Evolutionary conservation across 2,329 filamentous ascomycete genomes (phyloP), one percentile per base, ranked within the genome.

Genomic region (Hymenoscyphus fructigenus): DNA sequence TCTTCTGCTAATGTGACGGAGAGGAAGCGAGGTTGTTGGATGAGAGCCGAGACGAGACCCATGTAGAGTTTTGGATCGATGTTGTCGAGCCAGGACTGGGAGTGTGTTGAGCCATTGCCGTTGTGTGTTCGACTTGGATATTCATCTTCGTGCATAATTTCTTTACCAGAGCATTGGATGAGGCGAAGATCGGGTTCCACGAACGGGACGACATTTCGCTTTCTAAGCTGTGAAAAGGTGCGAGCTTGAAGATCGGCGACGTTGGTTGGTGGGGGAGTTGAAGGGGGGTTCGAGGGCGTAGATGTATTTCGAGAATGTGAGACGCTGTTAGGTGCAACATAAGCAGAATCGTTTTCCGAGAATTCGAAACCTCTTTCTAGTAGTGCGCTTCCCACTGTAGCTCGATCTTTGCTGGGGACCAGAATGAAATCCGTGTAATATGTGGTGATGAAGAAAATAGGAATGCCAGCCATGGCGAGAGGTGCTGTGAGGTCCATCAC

Each of bases 391-490:
- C 92, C 87, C 58, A 98, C 93, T 47, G 88, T 89, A 29, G 85
- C 80, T 60, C 90, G 88, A 73, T 90, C 88, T 74, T 88, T 91
- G 61, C 84, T 84, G 0, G 95, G 93, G 0, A 97, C 92, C 41
- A 98, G 84, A 72, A 99, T 96, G 78, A 97, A 98, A 79, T 99
- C 94, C 38, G 91, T 95, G 79, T 96, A 98, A 79, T 98, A 99
- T 36, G 93, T 97, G 3, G 94, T 97, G 76, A 97, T 96, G 84
- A 98, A 98, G 82, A 98, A 97, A 75, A 99, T 96, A 61, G 94
- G 91, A 61, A 98, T 95, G 71, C 92, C 92, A 59, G 94, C 94
- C 75, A 97, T 84, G 32, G 95, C 94, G 36, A 98, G 83, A 5
- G 94, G 95, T 61, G 89, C 93, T 7, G 93, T 97, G 67, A 99